These are phyloP conservation scores for Phytophthora sansomeana DNA, from an alignment of 352 stramenopile species.

Conservation along the genomic window DNA sequence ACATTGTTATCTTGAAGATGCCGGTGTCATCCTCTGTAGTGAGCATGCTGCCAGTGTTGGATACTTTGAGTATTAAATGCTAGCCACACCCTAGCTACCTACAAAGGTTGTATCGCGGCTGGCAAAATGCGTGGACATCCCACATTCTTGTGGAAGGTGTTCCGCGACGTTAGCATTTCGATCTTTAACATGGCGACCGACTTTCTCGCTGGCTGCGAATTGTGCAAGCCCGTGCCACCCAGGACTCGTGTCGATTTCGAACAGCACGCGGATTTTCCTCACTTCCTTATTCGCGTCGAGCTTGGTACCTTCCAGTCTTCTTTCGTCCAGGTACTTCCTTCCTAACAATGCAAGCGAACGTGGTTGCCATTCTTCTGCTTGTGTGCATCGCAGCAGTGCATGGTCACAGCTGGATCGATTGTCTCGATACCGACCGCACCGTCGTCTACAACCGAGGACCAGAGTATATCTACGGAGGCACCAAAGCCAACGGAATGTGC, in stretches of 20 bases:
- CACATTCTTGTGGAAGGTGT: slow-evolving; percentile 1
- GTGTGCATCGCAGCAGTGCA: slow-evolving; percentile 24
- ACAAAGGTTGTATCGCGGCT: too few species aligned
- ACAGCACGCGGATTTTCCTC: slow-evolving; percentile 1
- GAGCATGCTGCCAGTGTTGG: too few species aligned
- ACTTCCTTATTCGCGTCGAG: slow-evolving; percentile 27
- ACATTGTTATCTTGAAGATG: too few species aligned
- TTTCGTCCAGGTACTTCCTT: not conserved
- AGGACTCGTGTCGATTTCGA: slow-evolving; percentile 19
- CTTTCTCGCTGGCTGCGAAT: slow-evolving; percentile 26
- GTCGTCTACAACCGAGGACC: slow-evolving; percentile 67
- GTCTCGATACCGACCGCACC: slow-evolving; percentile 61
- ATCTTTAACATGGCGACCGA: not conserved
- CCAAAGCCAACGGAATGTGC: slow-evolving; percentile 54
- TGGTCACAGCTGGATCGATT: slow-evolving; percentile 78
- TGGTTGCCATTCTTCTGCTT: slow-evolving; percentile 20
- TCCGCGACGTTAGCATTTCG: too few species aligned
- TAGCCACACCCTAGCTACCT: too few species aligned
- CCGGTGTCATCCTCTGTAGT: too few species aligned
- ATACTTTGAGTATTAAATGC: too few species aligned
- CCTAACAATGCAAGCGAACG: slow-evolving; percentile 19
- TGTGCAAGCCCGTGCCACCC: slow-evolving; percentile 18
- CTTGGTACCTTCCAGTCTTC: slow-evolving; percentile 19
- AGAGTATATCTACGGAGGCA: slow-evolving; percentile 65
- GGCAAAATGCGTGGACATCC: too few species aligned